Evolutionary conservation across 2,329 filamentous ascomycete species (phyloP).

Genomic region (Fusarium begoniae): DNA sequence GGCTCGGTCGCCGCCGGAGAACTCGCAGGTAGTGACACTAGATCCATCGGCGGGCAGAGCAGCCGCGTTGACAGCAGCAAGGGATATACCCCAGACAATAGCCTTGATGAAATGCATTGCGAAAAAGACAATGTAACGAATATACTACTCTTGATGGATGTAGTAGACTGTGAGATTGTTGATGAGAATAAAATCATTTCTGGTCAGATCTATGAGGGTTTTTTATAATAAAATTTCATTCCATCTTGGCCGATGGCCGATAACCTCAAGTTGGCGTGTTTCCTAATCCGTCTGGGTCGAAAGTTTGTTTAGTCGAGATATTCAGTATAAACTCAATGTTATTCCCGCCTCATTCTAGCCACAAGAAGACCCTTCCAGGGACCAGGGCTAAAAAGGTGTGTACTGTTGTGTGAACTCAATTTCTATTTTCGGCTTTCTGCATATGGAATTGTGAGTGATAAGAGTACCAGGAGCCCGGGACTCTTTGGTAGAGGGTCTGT

Average conservation of each 20-base stretch:
- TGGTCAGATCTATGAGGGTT: not conserved
- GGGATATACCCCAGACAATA: not conserved
- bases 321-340: not conserved
- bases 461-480: not conserved
- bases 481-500: not conserved
- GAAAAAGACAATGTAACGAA: not conserved
- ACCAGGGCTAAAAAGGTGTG: not conserved
- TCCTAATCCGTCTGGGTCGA: not conserved
- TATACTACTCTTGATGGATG: not conserved
- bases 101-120: slow-evolving; percentile 12
- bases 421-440: not conserved
- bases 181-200: not conserved
- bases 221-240: not conserved
- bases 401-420: not conserved
- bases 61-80: slow-evolving; percentile 4
- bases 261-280: not conserved
- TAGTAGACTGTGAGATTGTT: not conserved
- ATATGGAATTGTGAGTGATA: not conserved
- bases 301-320: not conserved
- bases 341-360: not conserved
- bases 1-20: not conserved
- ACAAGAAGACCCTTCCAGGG: not conserved
- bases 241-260: not conserved
- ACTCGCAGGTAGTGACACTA: not conserved
- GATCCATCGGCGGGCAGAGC: not conserved